Percentiles rank a stretch among this genome's conserved stretches.
phyloP scores from a whole-genome alignment of 2,329 filamentous ascomycete genomes.

The Corniculantispora saksenae region DNA sequence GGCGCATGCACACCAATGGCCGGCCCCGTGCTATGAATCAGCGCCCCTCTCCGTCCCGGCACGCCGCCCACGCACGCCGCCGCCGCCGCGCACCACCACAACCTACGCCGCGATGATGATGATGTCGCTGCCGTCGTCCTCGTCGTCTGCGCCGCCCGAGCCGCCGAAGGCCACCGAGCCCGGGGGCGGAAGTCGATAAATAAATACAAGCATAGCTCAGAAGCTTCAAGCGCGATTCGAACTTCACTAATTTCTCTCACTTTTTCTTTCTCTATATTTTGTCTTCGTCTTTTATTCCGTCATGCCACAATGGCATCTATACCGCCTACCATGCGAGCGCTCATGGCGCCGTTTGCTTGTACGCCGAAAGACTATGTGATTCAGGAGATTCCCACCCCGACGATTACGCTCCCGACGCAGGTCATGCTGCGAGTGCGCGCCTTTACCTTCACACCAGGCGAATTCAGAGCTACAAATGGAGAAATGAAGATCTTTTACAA shows the following conservation, averaged over 20 bases:
- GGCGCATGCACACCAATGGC: constrained; percentile 2
- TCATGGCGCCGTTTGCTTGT: constrained; percentile 43
- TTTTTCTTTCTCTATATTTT: neutral
- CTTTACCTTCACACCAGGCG: constrained; percentile 36
- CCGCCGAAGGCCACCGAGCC: constrained; percentile 11
- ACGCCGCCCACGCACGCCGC: neutral
- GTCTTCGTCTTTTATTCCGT: neutral
- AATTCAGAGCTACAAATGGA: constrained; percentile 35
- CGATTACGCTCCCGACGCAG: constrained; percentile 44
- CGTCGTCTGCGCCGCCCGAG: constrained; percentile 33
- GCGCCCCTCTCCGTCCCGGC: neutral
- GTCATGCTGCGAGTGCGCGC: constrained; percentile 45
- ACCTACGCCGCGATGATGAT: neutral
- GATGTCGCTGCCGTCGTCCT: constrained; percentile 31
- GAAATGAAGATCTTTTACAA: constrained; percentile 27
- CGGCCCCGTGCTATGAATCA: constrained; percentile 13
- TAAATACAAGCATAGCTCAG: neutral
- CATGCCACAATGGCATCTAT: constrained; percentile 31
- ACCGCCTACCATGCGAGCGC: constrained; percentile 44
- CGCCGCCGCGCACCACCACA: neutral
- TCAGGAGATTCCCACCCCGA: constrained; percentile 43
- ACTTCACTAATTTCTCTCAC: neutral
- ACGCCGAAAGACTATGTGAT: constrained; percentile 41
- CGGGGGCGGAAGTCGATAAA: neutral
- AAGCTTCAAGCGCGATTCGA: too few relatives aligned